Base-by-base conservation (phyloP, 805 yeast species). In the Cyberlindnera lachancei region DNA sequence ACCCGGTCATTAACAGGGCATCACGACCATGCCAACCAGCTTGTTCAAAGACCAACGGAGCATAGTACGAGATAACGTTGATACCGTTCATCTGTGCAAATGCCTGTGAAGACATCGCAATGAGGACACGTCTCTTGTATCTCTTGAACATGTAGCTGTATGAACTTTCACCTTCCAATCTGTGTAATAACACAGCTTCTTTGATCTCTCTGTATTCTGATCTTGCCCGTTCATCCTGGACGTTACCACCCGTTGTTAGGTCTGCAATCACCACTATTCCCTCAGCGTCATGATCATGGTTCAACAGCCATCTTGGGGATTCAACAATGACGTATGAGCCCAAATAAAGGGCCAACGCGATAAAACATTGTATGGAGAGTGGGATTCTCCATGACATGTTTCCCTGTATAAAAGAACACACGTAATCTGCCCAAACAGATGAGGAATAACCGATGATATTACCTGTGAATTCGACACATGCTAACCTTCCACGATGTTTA, bases 21-120 rank as follows among this genome's bases (percentile, higher is more conserved):
- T 75, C 73, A 38, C 94, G 66, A 17, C 96, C 96, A 7, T 69
- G 58, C 95, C 96, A 88, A 18, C 96, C 96, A 3, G 96, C 96
- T 46, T 83, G 83, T 55, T 88, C 96, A 57, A 87, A 88, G 29
- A 87, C 94, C 57, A 88, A 62, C 3, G 96, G 95, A 3, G 96
- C 95, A 60, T 87, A 87, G 58, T 88, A 88, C 1, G 94, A 79
- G 34, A 88, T 84, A 31, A 88, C 90, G 52, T 87, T 88, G 57
- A 87, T 88, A 48, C 96, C 96, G 55, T 87, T 83, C 54, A 88
- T 64, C 58, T 88, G 96, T 3, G 96, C 96, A 65, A 88, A 86
- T 63, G 85, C 75, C 53, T 84, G 94, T 3, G 95, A 80, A 22
- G 86, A 75, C 75, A 92, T 85, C 3, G 95, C 96, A 41, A 88